These are phyloP conservation scores for Botrytis byssoidea DNA, from an alignment of 2,329 filamentous ascomycete genomes.

Conservation along the genomic window DNA sequence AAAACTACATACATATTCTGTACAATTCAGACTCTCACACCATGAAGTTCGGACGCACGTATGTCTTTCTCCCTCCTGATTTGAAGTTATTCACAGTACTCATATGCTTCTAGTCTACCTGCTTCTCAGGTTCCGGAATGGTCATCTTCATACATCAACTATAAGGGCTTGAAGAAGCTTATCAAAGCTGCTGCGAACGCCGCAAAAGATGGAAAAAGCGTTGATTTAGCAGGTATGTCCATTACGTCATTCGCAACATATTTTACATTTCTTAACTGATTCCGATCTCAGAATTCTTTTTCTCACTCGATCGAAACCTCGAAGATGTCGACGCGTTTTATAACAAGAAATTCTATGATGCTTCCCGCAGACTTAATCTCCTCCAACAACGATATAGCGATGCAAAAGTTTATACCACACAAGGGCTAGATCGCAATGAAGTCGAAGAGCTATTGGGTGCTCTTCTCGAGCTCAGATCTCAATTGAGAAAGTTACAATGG, in stretches of 20 bases:
- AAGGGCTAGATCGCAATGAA: conserved; percentile 82
- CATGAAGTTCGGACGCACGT: conserved; percentile 67
- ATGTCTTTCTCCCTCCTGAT: conserved; percentile 34
- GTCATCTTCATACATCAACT: conserved; percentile 82
- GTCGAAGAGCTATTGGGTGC: conserved; percentile 87
- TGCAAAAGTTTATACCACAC: conserved; percentile 59
- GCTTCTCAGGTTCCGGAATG: conserved; percentile 86
- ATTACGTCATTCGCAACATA: conserved; percentile 36
- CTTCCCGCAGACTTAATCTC: conserved; percentile 77
- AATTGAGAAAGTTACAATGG: conserved; percentile 91
- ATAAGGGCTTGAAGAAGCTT: conserved; percentile 90
- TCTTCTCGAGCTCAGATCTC: conserved; percentile 80
- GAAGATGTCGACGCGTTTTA: conserved; percentile 97
- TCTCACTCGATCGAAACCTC: conserved; percentile 91
- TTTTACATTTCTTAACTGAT: conserved; percentile 33
- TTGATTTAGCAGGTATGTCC: conserved; percentile 81
- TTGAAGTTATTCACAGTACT: conserved; percentile 2
- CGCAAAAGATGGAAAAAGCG: conserved; percentile 66
- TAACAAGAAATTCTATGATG: conserved; percentile 90
- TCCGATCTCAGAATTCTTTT: conserved; percentile 78
- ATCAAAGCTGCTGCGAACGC: conserved; percentile 74
- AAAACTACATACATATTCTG: background rate
- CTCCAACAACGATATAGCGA: conserved; percentile 85
- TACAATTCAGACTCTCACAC: conserved; percentile 26
- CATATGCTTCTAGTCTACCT: conserved; percentile 53